phyloP scores from a whole-genome alignment of 73 alveolate species.

The Paramecium tetraurelia region DNA sequence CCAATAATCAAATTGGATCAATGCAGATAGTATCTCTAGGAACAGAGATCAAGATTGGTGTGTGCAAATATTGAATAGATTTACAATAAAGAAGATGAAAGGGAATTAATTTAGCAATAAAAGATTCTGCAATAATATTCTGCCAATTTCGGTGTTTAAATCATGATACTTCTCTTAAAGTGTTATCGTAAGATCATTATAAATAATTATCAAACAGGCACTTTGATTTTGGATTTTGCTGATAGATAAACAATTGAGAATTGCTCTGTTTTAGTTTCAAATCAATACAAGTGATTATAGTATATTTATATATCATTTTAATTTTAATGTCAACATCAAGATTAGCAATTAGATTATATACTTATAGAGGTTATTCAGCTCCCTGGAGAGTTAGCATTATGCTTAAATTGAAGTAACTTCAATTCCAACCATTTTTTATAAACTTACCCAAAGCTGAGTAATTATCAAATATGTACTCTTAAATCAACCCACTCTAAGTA shows the following conservation, averaged over 20 bases:
- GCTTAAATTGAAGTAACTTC: not conserved
- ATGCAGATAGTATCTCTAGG: not conserved
- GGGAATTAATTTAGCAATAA: not conserved
- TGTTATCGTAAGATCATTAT: not conserved
- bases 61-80: conserved; percentile 25
- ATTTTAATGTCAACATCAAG: conserved; percentile 3
- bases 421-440: not conserved
- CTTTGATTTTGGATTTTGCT: not conserved
- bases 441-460: not conserved
- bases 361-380: conserved; percentile 18
- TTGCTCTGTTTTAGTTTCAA: not conserved
- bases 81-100: conserved; percentile 9
- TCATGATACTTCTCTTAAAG: not conserved
- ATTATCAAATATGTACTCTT: conserved; percentile 29
- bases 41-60: not conserved
- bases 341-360: conserved; percentile 7
- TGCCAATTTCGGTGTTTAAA: not conserved
- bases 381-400: not conserved
- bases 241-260: conserved; percentile 26
- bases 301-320: not conserved
- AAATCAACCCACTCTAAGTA: conserved; percentile 71
- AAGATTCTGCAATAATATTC: not conserved
- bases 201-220: not conserved
- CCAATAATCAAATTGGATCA: not conserved
- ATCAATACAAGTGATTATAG: not conserved